Base-by-base conservation (phyloP, 1,284 basidiomycete species). In the Ustilago lituana region DNA sequence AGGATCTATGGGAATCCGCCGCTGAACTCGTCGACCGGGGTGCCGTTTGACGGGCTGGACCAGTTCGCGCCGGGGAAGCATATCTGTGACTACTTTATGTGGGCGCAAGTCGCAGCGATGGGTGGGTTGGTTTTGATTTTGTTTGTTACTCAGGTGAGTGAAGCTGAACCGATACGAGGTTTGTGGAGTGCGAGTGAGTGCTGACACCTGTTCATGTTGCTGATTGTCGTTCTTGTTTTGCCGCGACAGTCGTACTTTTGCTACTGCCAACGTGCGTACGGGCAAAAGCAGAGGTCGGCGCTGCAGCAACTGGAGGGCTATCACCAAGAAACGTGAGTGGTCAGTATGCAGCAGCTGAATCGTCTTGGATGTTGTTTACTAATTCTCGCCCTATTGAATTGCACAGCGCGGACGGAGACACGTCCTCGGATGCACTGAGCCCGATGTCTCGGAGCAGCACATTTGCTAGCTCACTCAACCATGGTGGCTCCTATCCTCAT, bases 41-140 rank as follows among this genome's bases (percentile, higher is more conserved):
- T 67, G 9, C 11, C 50, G 19, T 43, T 65, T 27, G 46, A 40
- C 19, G 53, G 23, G n/a, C 36, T 64, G 23, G 53, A 62, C 4
- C 11, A 33, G n/a, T 48, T 63, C n/a, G 59, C 55, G 11, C 58
- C 59, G n/a, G 58, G 73, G 1, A 43, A 41, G 41, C 31, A 51
- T 22, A 74, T 74, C 24, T 74, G 73, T 29, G 55, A 59, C 31
- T 64, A 63, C 38, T 51, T 74, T 11, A 63, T 64, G 48, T 73
- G 63, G 61, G 61, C 60, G 8, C 69, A 74, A 38, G 48, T 56
- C n/a, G 69, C 52, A 4, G 69, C 61, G 2, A 72, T 68, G 60
- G 73, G 45, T 10, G 58, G 54, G 14, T 35, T 74, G 19, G 46
- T 63, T 17, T 38, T 51, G 5, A 24, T 74, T 7, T 20, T 74